Percentiles rank a stretch among this genome's conserved stretches.
These are phyloP conservation scores for Wickerhamiella sergipiensis DNA, from an alignment of 805 yeast species.

Conservation along the genomic window DNA sequence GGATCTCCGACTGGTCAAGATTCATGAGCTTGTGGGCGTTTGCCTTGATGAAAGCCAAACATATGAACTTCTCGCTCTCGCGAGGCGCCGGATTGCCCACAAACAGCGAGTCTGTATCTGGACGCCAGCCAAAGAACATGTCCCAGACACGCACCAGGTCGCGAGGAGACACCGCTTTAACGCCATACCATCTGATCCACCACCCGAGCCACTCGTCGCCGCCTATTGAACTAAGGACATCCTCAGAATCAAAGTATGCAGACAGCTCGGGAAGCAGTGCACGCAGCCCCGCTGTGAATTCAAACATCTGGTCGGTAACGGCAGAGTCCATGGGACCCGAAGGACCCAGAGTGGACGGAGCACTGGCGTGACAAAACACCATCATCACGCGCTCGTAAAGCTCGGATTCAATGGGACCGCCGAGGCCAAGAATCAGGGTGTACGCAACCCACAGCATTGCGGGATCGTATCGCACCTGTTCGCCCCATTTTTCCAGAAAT, in stretches of 20 bases:
- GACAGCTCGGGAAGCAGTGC: constrained; percentile 62
- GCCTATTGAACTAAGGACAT: constrained; percentile 42
- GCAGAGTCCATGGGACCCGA: constrained; percentile 26
- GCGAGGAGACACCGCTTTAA: constrained; percentile 65
- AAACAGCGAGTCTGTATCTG: constrained; percentile 2
- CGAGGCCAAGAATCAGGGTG: constrained; percentile 70
- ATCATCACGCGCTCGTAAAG: constrained; percentile 63
- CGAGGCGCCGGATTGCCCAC: constrained; percentile 3
- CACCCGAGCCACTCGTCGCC: constrained; percentile 86
- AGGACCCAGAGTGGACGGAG: constrained; percentile 27
- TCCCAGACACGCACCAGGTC: constrained; percentile 92
- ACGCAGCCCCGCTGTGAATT: constrained; percentile 51
- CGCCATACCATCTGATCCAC: constrained; percentile 90
- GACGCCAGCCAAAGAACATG: constrained; percentile 56
- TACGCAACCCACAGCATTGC: constrained; percentile 82
- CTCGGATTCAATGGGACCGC: constrained; percentile 45
- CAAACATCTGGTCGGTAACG: constrained; percentile 50
- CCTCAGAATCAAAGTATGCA: constrained; percentile 67
- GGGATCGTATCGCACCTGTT: constrained; percentile 58
- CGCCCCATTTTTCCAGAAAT: constrained; percentile 70
- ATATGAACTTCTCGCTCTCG: constrained; percentile 47
- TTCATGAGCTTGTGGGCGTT: constrained; percentile 68
- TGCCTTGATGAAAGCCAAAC: constrained; percentile 66
- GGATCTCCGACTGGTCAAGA: constrained; percentile 78
- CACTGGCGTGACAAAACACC: constrained; percentile 46